Evolutionary conservation across 495 filamentous ascomycete species (phyloP).

Genomic region (Aspergillus steynii): DNA sequence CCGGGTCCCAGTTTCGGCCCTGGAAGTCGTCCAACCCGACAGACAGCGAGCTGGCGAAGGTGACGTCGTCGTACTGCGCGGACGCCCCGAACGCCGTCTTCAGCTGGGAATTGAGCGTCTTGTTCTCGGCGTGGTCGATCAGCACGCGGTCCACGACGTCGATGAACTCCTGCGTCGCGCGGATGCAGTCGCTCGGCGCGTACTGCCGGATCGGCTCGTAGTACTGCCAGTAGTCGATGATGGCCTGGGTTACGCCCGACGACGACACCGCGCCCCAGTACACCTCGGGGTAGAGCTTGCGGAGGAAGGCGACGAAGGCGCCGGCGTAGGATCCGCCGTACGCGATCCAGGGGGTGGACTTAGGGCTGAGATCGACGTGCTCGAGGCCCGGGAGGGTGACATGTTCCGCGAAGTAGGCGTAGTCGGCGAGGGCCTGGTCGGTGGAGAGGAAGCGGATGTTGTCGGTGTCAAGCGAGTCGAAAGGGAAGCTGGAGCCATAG

Average conservation of each 20-base stretch:
- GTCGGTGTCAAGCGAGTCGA: constrained; percentile 55
- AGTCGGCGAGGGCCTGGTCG: constrained; percentile 72
- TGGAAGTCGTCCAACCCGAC: constrained; percentile 58
- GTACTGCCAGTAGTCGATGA: constrained; percentile 72
- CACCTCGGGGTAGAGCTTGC: constrained; percentile 65
- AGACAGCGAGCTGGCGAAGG: constrained; percentile 61
- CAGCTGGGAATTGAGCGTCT: constrained; percentile 53
- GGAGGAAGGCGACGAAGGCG: constrained; percentile 68
- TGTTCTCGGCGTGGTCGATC: constrained; percentile 45
- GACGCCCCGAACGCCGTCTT: constrained; percentile 60
- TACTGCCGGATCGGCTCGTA: constrained; percentile 64
- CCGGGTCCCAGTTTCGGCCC: constrained; percentile 69
- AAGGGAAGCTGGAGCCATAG: constrained; percentile 65
- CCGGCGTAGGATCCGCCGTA: constrained; percentile 79
- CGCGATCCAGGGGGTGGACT: constrained; percentile 61
- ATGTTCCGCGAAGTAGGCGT: constrained; percentile 68
- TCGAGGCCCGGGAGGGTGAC: constrained; percentile 67
- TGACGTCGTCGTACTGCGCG: constrained; percentile 56
- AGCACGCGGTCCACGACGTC: constrained; percentile 68
- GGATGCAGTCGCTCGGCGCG: constrained; percentile 55
- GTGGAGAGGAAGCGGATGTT: constrained; percentile 74
- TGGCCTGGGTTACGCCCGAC: constrained; percentile 69
- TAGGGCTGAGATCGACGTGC: constrained; percentile 56
- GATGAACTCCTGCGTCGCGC: constrained; percentile 54
- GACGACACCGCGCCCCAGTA: constrained; percentile 71